Evolutionary conservation across 805 yeast genomes (phyloP), one percentile per base, ranked within the genome.

Genomic region (Myxozyma neotropica): DNA sequence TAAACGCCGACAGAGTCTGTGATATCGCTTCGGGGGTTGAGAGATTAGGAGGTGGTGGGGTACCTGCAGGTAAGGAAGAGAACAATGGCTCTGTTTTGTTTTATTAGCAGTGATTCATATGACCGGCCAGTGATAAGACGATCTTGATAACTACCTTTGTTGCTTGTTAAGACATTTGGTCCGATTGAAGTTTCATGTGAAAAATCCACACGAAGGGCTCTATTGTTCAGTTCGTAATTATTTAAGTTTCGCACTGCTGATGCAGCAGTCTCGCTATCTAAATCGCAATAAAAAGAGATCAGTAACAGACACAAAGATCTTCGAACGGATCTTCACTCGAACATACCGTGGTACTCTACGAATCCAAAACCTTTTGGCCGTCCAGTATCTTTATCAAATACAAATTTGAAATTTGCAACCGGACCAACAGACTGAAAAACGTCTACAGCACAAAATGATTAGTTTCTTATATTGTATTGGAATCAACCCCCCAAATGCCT

Each of bases 391-490:
- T 88, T 86, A 72, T 93, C 97, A 71, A 92, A 89, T 72, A 89
- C 80, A 69, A 93, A 80, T 70, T 86, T 85, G 59, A 89, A 76
- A 56, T 82, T 83, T 26, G 82, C 80, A 1, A 93, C 93, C 0
- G 97, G 96, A 0, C 97, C 98, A 1, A 89, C 94, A 1, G 95
- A 85, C 58, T 80, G 78, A 61, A 96, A 95, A 13, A 93, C 83
- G 64, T 89, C 96, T 63, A 23, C 23, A 44, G 8, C 12, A 6
- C 3, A 7, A 5, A 8, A 19, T 40, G 27, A 51, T 12, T 29
- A n/a, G 19, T 4, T 23, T 4, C 5, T 23, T 13, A 21, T 43
- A 24, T 48, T 36, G 27, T 4, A 26, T 26, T 10, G 43, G 19
- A 27, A n/a, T 23, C 29, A 17, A 4, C 4, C 29, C 4, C 29